phyloP scores from a whole-genome alignment of 2,329 filamentous ascomycete genomes.

The Cladosporium sp. region DNA sequence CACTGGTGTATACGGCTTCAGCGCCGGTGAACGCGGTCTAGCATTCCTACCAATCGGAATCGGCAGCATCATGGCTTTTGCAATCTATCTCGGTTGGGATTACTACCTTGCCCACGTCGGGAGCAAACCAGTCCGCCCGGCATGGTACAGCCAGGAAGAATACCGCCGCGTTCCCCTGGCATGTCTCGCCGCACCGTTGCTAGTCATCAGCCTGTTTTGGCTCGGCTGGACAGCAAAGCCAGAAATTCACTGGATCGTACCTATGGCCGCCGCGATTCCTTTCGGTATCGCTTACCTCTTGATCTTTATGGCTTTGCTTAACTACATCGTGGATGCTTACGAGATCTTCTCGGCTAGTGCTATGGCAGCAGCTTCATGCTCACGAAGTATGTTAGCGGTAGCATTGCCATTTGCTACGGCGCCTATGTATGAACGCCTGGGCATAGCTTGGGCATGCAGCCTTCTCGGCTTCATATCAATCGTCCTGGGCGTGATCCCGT shows the following conservation, averaged over 20 bases:
- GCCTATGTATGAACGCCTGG: conserved; percentile 66
- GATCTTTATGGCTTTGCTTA: conserved; percentile 54
- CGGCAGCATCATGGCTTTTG: conserved; percentile 57
- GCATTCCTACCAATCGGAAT: conserved; percentile 68
- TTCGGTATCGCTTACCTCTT: conserved; percentile 51
- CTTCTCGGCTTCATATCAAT: conserved; percentile 52
- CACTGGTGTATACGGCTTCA: conserved; percentile 61
- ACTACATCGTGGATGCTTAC: conserved; percentile 68
- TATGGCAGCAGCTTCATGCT: conserved; percentile 80
- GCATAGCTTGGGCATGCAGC: conserved; percentile 65
- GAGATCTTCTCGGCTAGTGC: conserved; percentile 73
- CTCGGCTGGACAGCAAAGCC: conserved; percentile 42
- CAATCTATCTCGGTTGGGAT: conserved; percentile 67
- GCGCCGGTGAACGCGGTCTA: conserved; percentile 64
- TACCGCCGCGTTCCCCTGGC: conserved; percentile 71
- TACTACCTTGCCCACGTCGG: conserved; percentile 56
- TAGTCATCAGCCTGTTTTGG: conserved; percentile 41
- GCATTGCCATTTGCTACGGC: conserved; percentile 48
- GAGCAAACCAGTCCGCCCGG: conserved; percentile 34
- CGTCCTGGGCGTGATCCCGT: conserved; percentile 56
- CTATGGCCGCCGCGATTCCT: conserved; percentile 41
- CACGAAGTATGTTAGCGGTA: conserved; percentile 75
- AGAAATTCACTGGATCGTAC: conserved; percentile 46
- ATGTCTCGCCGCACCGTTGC: conserved; percentile 63
- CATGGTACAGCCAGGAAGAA: conserved; percentile 65